These are phyloP conservation scores for Carex parvula DNA, from an alignment of 176 grass and related monocot genomes.

Conservation along the genomic window DNA sequence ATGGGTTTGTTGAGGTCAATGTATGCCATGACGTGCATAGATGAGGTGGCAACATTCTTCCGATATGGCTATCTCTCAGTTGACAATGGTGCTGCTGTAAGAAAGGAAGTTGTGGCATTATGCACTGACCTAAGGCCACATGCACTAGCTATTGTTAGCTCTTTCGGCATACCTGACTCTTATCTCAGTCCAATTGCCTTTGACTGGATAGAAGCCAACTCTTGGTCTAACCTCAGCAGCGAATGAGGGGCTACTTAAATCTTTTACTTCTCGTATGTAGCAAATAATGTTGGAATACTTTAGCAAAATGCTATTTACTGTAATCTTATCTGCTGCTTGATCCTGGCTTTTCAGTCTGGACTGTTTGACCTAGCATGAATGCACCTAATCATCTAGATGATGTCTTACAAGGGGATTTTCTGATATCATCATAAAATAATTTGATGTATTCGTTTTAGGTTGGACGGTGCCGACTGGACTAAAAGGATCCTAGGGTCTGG, in stretches of 20 bases:
- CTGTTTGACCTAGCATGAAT: background rate
- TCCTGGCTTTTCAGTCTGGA: background rate
- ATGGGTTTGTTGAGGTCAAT: constrained; percentile 83
- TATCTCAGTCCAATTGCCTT: constrained; percentile 93
- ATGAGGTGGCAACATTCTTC: constrained; percentile 80
- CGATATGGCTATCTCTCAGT: constrained; percentile 72
- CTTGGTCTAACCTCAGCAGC: constrained; percentile 37
- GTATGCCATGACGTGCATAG: constrained; percentile 71
- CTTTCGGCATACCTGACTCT: constrained; percentile 90
- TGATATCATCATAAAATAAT: background rate
- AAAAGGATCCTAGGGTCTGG: background rate
- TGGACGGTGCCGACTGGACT: background rate
- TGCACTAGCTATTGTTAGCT: constrained; percentile 65
- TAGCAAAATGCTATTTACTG: background rate
- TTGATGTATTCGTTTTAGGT: background rate
- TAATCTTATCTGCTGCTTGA: background rate
- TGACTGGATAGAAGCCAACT: constrained; percentile 95
- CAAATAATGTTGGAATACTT: background rate
- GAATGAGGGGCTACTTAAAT: constrained; percentile 32
- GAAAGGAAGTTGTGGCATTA: constrained; percentile 72
- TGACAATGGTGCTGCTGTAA: constrained; percentile 46
- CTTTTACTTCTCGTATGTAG: background rate
- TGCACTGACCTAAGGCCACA: constrained; percentile 78
- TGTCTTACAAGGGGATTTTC: background rate
- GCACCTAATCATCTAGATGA: background rate